A percentile compares a stretch with the other conserved stretches of the same genome.
These are phyloP conservation scores for Nepenthes gracilis DNA, from an alignment of 148 eudicot genomes.

Conservation along the genomic window DNA sequence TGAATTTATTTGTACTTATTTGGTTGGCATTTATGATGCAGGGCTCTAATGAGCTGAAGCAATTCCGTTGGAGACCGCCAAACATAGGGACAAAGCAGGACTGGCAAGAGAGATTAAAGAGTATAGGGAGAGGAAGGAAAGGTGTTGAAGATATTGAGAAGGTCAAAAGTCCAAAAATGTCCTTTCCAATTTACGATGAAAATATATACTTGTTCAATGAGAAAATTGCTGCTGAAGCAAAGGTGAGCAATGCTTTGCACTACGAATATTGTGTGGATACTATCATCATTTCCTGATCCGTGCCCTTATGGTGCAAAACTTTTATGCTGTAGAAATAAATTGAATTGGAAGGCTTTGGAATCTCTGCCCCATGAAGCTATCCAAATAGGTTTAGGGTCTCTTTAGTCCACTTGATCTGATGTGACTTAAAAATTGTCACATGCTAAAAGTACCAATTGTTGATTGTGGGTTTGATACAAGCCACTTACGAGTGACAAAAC, in stretches of 20 bases:
- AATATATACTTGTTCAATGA: slow-evolving; percentile 41
- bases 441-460: too few relatives aligned
- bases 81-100: slow-evolving; percentile 61
- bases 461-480: too few relatives aligned
- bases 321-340: neutral
- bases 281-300: neutral
- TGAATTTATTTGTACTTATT: neutral
- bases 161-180: slow-evolving; percentile 52
- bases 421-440: too few relatives aligned
- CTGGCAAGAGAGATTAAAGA: slow-evolving; percentile 76
- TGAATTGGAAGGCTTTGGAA: neutral
- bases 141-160: slow-evolving; percentile 50
- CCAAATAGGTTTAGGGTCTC: neutral
- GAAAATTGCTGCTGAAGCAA: slow-evolving; percentile 32
- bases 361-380: neutral
- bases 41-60: slow-evolving; percentile 33
- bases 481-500: too few relatives aligned
- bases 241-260: slow-evolving; percentile 24
- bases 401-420: neutral
- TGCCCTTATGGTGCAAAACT: neutral
- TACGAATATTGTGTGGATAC: neutral
- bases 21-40: slow-evolving; percentile 10
- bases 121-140: slow-evolving; percentile 47
- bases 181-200: slow-evolving; percentile 54
- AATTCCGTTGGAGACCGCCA: slow-evolving; percentile 37